Evolutionary conservation across 75 land plant species (phyloP), one percentile per base, ranked within the genome.

Genomic region (Ceratopteris richardii): DNA sequence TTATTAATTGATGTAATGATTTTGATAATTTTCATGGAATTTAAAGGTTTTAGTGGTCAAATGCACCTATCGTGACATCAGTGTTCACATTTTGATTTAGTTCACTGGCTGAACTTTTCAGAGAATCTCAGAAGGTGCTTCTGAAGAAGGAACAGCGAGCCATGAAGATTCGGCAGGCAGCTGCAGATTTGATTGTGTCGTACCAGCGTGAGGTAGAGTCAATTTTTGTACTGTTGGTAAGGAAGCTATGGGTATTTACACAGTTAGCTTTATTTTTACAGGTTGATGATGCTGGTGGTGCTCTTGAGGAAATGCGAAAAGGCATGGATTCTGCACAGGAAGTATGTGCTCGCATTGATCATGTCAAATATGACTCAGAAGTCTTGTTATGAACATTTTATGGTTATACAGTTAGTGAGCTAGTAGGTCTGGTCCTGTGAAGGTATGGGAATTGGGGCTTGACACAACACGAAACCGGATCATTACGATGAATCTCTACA

Each of bases 221-320:
- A 27, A 22, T 6, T 65, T 29, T 18, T 24, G 31, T 11, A 20
- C 39, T 39, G 37, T 33, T 33, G 37, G 37, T 33, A 9, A 33
- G 3, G 37, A 33, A 4, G 37, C n/a, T n/a, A n/a, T n/a, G n/a
- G n/a, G n/a, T n/a, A n/a, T n/a, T n/a, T n/a, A n/a, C 37, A 33
- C 7, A 9, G 37, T 33, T 33, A 4, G 9, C 37, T 33, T 33
- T 9, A 33, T 6, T 56, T 61, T 31, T 53, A 19, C 50, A 76
- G 78, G 43, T 77, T 24, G 79, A 73, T 57, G 77, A 77, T 66
- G 77, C 77, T 44, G 79, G 79, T 22, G 79, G 74, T 62, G 79
- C 66, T 24, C 71, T 77, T 24, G 79, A 77, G 50, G 79, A 77
- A 59, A 60, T 77, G 51, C 52, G 79, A 50, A 77, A 77, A 42